Evolutionary conservation across 2,329 filamentous ascomycete species (phyloP).

Genomic region (Hansfordia pulvinata): DNA sequence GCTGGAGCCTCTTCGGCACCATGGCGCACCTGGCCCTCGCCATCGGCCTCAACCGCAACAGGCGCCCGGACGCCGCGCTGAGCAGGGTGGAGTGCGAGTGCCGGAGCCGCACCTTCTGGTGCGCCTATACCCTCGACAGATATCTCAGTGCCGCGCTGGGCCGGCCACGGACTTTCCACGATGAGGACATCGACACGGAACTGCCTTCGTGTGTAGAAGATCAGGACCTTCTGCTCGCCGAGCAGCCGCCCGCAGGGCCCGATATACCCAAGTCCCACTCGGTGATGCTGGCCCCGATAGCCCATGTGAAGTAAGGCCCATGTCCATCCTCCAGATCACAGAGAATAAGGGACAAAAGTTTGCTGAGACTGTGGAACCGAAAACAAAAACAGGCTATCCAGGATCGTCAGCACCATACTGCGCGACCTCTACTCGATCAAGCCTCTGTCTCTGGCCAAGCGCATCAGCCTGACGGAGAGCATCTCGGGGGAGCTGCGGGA

Average conservation of each 20-base stretch:
- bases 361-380: neutral
- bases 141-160: slow-evolving; percentile 51
- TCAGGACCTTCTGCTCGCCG: slow-evolving; percentile 21
- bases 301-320: slow-evolving; percentile 18
- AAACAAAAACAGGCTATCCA: slow-evolving; percentile 13
- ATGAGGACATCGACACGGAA: slow-evolving; percentile 52
- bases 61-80: slow-evolving; percentile 8
- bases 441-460: slow-evolving; percentile 14
- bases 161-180: slow-evolving; percentile 45
- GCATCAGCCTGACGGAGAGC: slow-evolving; percentile 13
- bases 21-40: slow-evolving; percentile 21
- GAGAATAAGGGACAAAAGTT: neutral
- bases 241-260: slow-evolving; percentile 1
- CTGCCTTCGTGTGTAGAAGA: slow-evolving; percentile 41
- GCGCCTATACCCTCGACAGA: slow-evolving; percentile 48
- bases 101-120: slow-evolving; percentile 42
- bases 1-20: slow-evolving; percentile 31
- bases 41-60: slow-evolving; percentile 24
- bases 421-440: slow-evolving; percentile 21
- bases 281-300: slow-evolving; percentile 20
- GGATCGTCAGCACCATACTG: slow-evolving; percentile 20
- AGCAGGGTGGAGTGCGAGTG: slow-evolving; percentile 23
- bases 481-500: slow-evolving; percentile 16
- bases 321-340: slow-evolving; percentile 10
- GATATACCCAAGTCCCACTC: slow-evolving; percentile 8